Evolutionary conservation across 1,139 yeast species (phyloP), one percentile per base, ranked within the genome.

Genomic region (Sugiyamaella japonica): DNA sequence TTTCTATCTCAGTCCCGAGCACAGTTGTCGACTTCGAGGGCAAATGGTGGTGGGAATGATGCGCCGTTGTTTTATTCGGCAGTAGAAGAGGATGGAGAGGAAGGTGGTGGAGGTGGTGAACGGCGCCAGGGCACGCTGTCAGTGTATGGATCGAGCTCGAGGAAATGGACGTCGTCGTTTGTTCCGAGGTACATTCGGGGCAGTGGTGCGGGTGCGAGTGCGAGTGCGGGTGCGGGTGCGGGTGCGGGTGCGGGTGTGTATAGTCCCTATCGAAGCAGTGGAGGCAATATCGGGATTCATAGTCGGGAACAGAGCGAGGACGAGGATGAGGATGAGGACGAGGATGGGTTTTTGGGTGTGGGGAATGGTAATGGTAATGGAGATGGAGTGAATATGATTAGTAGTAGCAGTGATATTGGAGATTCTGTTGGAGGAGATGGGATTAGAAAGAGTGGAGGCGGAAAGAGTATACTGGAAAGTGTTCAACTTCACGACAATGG

Each of bases 1-100:
- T 71, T 72, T 56, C 65, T 72, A 55, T 62, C 75, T 40, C 69
- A 69, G 56, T 69, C 75, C 17, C 71, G 67, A 61, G 61, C 65
- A 34, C 59, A 66, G 44, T 59, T 66, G 54, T 45, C 50, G 23
- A 42, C 37, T 20, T 48, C 42, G 12, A 16, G 52, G 7, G 39
- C n/a, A 29, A 29, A 12, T 29, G 34, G 34, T 29, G 34, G 28
- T 25, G 49, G 51, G 28, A 56, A 56, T 44, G 61, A 58, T 42
- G 71, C 72, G 23, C 72, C 72, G 9, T 59, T 70, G 53, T 70
- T 69, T 55, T 66, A 63, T 51, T 67, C 72, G 16, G 61, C 68
- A 9, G 58, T 63, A 9, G 61, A 64, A 38, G 61, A 60, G 20
- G 58, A 61, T 15, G 65, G 57, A 23, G 58, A 56, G 25, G 64